Evolutionary conservation across 108 stramenopile species (phyloP).

Genomic region (Fragilaria radians): DNA sequence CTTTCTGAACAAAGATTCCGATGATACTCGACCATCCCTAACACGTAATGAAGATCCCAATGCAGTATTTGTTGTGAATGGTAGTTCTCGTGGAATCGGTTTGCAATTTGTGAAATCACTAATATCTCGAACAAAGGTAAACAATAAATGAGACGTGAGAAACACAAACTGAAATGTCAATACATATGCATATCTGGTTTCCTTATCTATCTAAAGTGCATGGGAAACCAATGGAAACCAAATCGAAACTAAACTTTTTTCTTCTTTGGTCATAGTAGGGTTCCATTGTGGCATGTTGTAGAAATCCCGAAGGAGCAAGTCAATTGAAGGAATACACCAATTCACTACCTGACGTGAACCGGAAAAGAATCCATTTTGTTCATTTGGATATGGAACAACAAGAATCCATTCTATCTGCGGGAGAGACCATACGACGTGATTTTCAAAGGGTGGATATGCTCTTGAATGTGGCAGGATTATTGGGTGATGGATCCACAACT

Average conservation of each 20-base stretch:
- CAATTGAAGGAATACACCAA: conserved; percentile 18
- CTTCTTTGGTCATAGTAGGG: conserved; percentile 23
- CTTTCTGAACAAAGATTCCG: conserved; percentile 7
- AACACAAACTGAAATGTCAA: not conserved
- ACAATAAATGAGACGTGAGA: not conserved
- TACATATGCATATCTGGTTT: not conserved
- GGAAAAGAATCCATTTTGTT: conserved; percentile 29
- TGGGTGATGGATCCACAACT: conserved; percentile 57
- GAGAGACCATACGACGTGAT: conserved; percentile 19
- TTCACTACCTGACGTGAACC: conserved; percentile 4
- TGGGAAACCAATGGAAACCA: not conserved
- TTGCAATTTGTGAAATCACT: conserved; percentile 51
- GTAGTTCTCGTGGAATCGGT: conserved; percentile 74
- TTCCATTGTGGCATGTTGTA: conserved; percentile 66
- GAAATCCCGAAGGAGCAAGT: conserved; percentile 38
- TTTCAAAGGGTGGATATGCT: conserved; percentile 61
- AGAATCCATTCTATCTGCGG: conserved; percentile 41
- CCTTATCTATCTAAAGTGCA: not conserved
- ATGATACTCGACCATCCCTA: conserved; percentile 4
- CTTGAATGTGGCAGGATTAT: conserved; percentile 75
- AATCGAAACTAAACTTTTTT: not conserved
- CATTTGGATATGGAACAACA: conserved; percentile 67
- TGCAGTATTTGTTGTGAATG: conserved; percentile 73
- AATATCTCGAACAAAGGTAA: conserved; percentile 30
- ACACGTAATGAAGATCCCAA: conserved; percentile 49